These are phyloP conservation scores for Pseudisothecium myosuroides DNA, from an alignment of 225 moss, liverwort and hornwort genomes.

Conservation along the genomic window DNA sequence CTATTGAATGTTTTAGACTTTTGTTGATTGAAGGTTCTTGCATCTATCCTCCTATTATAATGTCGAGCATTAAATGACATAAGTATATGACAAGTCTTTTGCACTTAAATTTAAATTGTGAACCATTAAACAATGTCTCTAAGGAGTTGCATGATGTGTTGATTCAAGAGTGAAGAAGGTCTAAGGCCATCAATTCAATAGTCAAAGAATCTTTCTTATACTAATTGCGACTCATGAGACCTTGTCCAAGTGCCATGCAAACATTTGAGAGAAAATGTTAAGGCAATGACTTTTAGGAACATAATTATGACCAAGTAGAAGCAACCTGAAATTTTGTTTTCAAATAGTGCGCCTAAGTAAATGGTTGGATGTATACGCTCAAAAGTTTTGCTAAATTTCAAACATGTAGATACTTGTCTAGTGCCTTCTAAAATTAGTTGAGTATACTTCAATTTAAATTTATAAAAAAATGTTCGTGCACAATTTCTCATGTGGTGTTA, in stretches of 20 bases:
- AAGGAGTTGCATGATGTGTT: neutral
- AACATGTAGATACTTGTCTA: accelerated
- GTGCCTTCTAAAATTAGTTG: neutral
- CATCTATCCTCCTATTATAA: neutral
- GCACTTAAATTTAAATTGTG: neutral
- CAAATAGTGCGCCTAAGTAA: neutral
- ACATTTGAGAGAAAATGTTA: neutral
- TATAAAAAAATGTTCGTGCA: accelerated
- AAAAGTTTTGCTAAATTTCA: neutral
- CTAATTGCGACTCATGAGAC: accelerated
- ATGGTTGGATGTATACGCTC: accelerated
- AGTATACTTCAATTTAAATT: neutral
- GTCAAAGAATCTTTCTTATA: neutral
- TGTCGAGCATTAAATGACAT: neutral
- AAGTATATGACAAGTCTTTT: neutral
- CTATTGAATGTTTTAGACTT: neutral
- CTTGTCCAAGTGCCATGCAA: neutral
- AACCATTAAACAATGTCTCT: no score
- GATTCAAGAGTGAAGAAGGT: neutral
- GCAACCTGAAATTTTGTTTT: neutral
- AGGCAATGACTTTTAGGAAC: neutral
- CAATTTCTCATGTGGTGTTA: accelerated
- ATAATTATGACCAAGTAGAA: accelerated
- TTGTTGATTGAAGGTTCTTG: neutral
- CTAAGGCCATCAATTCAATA: neutral